A percentile compares a stretch with the other conserved stretches of the same genome.
phyloP scores from a whole-genome alignment of 306 rosid genomes.

The Inga leiocalycina region DNA sequence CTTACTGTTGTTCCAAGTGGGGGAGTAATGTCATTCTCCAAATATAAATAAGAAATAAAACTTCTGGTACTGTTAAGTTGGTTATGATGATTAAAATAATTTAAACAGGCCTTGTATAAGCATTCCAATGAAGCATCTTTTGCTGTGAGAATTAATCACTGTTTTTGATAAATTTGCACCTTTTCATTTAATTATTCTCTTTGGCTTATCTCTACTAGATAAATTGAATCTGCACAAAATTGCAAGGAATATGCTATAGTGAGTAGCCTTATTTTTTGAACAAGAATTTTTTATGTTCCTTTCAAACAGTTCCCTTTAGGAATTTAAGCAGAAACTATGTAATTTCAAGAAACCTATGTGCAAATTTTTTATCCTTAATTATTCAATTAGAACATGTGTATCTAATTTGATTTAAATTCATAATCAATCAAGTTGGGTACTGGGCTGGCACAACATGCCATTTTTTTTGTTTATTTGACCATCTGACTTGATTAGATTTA shows the following conservation, averaged over 20 bases:
- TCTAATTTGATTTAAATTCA: neutral
- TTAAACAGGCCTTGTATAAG: neutral
- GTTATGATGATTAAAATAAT: neutral
- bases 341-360: neutral
- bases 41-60: conserved; percentile 12
- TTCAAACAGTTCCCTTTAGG: neutral
- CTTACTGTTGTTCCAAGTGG: neutral
- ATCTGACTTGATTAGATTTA: too few species aligned
- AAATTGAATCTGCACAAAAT: neutral
- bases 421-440: too few species aligned
- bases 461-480: too few species aligned
- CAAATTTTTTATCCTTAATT: neutral
- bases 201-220: neutral
- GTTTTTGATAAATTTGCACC: neutral
- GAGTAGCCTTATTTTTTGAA: neutral
- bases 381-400: too few species aligned
- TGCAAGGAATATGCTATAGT: neutral
- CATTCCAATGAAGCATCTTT: neutral
- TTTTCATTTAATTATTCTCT: neutral
- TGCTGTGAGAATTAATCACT: neutral
- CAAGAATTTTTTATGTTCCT: neutral
- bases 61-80: neutral
- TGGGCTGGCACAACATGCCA: too few species aligned
- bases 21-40: conserved; percentile 30
- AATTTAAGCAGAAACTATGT: too few species aligned